Evolutionary conservation across 805 yeast genomes (phyloP).

Genomic region (Kluyveromyces aestuarii): DNA sequence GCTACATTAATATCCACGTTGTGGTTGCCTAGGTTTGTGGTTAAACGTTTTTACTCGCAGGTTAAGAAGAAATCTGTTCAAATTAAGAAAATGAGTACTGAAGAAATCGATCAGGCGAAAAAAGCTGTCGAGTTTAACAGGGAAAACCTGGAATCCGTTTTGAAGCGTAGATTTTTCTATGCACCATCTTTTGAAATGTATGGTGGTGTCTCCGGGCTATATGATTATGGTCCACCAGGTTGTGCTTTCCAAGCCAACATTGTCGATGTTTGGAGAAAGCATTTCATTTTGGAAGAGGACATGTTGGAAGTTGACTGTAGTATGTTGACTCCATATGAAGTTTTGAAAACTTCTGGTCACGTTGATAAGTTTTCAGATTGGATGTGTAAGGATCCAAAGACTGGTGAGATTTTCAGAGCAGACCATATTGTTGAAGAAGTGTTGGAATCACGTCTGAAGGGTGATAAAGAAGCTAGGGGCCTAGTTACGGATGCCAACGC

Average conservation of each 20-base stretch:
- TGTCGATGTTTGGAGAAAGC: conserved; percentile 94
- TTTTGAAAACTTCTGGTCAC: conserved; percentile 96
- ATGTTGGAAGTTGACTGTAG: conserved; percentile 98
- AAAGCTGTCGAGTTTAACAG: conserved; percentile 50
- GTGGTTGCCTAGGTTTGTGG: conserved; percentile 13
- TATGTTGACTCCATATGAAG: conserved; percentile 96
- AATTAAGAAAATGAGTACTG: conserved; percentile 25
- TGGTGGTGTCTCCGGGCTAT: conserved; percentile 97
- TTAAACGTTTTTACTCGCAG: conserved; percentile 22
- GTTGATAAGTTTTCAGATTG: conserved; percentile 98
- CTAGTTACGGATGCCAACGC: conserved; percentile 41
- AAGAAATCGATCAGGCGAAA: conserved; percentile 25
- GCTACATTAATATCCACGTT: conserved; percentile 8
- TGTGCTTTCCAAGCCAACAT: conserved; percentile 96
- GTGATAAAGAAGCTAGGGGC: conserved; percentile 96
- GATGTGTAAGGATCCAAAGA: conserved; percentile 94
- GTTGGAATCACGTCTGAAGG: conserved; percentile 89
- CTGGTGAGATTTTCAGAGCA: conserved; percentile 98
- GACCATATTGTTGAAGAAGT: conserved; percentile 98
- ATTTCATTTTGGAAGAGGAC: conserved; percentile 93
- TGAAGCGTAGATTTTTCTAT: conserved; percentile 92
- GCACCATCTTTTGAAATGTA: conserved; percentile 97
- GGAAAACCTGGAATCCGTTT: conserved; percentile 79
- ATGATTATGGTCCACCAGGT: conserved; percentile 99
- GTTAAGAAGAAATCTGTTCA: conserved; percentile 20